Percentiles rank a stretch among this genome's conserved stretches.
Evolutionary conservation across 1,139 yeast species (phyloP).

Genomic region (Yamadazyma atmosphaerica): DNA sequence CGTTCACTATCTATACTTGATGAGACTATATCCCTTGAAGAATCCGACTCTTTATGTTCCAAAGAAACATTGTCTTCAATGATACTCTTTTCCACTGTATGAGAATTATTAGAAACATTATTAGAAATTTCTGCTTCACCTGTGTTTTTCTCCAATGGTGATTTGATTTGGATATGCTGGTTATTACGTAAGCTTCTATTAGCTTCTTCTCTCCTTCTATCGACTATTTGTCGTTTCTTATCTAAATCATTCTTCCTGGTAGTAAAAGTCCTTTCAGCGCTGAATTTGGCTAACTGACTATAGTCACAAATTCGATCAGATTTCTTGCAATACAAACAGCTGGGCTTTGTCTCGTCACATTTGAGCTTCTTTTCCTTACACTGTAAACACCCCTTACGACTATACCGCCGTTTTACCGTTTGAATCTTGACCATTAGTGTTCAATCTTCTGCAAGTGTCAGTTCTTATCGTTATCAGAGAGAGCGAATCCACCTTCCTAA

Average conservation of each 20-base stretch:
- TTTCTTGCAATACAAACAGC: slow-evolving; percentile 15
- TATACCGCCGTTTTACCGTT: slow-evolving; percentile 14
- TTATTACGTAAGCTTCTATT: no score
- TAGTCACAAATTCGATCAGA: slow-evolving; percentile 1
- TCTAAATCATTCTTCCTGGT: background rate
- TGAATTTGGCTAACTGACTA: slow-evolving; percentile 2
- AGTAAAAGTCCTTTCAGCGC: slow-evolving; percentile 1
- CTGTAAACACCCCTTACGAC: slow-evolving; percentile 17
- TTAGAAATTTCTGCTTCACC: no score
- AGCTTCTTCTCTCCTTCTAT: no score
- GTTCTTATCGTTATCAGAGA: slow-evolving; percentile 1
- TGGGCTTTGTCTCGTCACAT: slow-evolving; percentile 19
- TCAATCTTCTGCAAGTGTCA: no score
- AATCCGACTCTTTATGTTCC: no score
- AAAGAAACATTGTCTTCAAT: no score
- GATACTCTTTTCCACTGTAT: no score
- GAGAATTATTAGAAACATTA: no score
- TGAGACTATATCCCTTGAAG: background rate
- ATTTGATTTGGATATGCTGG: no score
- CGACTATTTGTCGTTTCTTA: background rate
- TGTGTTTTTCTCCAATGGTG: no score
- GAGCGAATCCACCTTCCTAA: slow-evolving; percentile 1
- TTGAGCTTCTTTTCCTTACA: slow-evolving; percentile 18
- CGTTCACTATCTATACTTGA: background rate
- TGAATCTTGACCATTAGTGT: background rate